phyloP scores from a whole-genome alignment of 805 yeast genomes.

The Yarrowia yakushimensis region DNA sequence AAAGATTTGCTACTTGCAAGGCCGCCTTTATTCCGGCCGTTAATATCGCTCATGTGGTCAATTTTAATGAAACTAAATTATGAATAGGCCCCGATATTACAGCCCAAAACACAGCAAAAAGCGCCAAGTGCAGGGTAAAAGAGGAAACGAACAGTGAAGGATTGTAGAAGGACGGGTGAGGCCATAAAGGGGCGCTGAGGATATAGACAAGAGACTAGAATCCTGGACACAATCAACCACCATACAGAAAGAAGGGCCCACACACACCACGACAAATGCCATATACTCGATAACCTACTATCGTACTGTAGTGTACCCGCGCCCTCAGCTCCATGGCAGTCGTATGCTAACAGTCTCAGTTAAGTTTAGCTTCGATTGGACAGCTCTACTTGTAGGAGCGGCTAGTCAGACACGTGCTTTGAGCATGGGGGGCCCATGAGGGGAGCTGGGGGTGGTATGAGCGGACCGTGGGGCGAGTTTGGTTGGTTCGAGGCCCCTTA shows the following conservation, averaged over 20 bases:
- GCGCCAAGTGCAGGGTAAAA: background rate
- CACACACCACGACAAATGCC: too few relatives aligned
- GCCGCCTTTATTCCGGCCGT: background rate
- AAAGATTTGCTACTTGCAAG: too few relatives aligned
- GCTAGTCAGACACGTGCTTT: conserved; percentile 22
- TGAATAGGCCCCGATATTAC: conserved; percentile 2
- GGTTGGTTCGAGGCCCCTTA: background rate
- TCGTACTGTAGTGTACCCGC: too few relatives aligned
- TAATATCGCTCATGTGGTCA: background rate
- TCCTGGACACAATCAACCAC: too few relatives aligned
- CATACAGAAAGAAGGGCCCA: too few relatives aligned
- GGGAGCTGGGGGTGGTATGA: background rate
- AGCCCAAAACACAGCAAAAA: conserved; percentile 1
- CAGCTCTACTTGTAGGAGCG: conserved; percentile 12
- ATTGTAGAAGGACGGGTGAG: too few relatives aligned
- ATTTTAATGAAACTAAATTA: conserved; percentile 4
- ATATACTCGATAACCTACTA: too few relatives aligned
- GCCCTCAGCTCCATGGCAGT: background rate
- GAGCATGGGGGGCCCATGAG: background rate
- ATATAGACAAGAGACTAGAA: too few relatives aligned
- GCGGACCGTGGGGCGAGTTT: background rate
- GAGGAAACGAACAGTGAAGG: background rate
- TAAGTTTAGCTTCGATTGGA: conserved; percentile 16
- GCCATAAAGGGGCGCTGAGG: too few relatives aligned
- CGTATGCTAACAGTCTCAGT: background rate